Conservation (phyloP, 441 rosid genomes). For the Arabidopsis lyrata region DNA sequence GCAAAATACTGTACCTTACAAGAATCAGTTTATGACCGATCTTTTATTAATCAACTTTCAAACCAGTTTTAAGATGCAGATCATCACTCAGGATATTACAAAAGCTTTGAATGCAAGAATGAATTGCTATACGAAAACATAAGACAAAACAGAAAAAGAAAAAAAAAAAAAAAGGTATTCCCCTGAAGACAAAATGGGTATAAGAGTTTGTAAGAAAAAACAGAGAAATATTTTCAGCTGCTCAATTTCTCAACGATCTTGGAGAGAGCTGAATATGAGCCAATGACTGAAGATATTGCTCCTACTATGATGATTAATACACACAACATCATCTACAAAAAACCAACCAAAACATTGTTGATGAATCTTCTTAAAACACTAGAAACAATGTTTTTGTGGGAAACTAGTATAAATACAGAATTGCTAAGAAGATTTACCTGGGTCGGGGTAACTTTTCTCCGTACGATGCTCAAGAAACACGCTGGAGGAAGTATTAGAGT, state of each 20-base stretch:
- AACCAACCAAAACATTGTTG: conserved; percentile 38
- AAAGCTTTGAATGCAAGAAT: conserved; percentile 33
- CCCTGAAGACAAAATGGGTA: conserved; percentile 49
- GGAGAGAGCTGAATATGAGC: conserved; percentile 75
- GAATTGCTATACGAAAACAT: conserved; percentile 23
- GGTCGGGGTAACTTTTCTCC: conserved; percentile 51
- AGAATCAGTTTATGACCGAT: conserved; percentile 5
- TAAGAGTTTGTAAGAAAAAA: conserved; percentile 2
- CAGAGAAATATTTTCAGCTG: conserved; percentile 37
- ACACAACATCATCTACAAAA: conserved; percentile 59
- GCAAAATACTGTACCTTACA: conserved; percentile 1
- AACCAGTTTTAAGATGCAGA: conserved; percentile 25
- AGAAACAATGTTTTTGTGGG: neutral
- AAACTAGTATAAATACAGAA: no score
- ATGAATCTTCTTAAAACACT: conserved; percentile 7
- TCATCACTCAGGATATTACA: conserved; percentile 39
- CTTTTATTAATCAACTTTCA: conserved; percentile 34
- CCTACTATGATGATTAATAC: conserved; percentile 68
- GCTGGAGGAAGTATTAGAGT: conserved; percentile 84
- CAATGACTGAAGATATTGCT: conserved; percentile 62
- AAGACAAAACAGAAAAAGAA: neutral
- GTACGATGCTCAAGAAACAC: conserved; percentile 80
- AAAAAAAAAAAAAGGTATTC: neutral
- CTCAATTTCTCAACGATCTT: conserved; percentile 64
- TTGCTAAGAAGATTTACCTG: conserved; percentile 66